Evolutionary conservation across 169 alveolate genomes (phyloP), one percentile per base, ranked within the genome.

Genomic region (Sarcocystis neurona): DNA sequence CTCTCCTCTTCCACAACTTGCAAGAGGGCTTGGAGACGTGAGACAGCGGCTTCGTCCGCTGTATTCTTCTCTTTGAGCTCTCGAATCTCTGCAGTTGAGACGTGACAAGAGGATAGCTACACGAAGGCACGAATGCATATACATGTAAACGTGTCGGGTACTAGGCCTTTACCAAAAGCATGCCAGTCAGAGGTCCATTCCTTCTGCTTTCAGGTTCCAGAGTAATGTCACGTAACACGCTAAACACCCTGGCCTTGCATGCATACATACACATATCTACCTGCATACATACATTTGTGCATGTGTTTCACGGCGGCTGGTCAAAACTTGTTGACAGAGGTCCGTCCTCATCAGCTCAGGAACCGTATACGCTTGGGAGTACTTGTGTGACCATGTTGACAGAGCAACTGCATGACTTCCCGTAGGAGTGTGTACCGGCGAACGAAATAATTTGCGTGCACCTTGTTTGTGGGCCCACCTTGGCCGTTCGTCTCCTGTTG

Each of bases 1-100:
- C 30, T 78, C 58, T 87, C 91, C 23, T 53, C 88, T 34, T 87
- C 79, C n/a, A 87, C 47, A 20, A 47, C 82, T 34, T 63, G 82
- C 84, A 75, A 44, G 46, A 58, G 80, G 1, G n/a, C 47, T 30
- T 66, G 44, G 77, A 75, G 58, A 18, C 74, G 70, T 0, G 72
- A 70, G 74, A 77, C 70, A 2, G 70, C 8, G 53, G 75, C 84
- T 48, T 56, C 88, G 32, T 87, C 84, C 75, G 60, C 56, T 53
- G 37, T 37, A 37, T 77, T 78, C 84, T 30, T 77, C 53, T 32
- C 32, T 23, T 41, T 23, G 60, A 77, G 27, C 32, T 80, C 87
- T 46, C 72, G 44, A 43, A 78, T 50, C 77, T 87, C 91, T 87
- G 87, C 87, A 75, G 43, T 23, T 15, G 12, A 66, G 20, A 18